These are phyloP conservation scores for Boechera stricta DNA, from an alignment of 345 rosid genomes.

Conservation along the genomic window DNA sequence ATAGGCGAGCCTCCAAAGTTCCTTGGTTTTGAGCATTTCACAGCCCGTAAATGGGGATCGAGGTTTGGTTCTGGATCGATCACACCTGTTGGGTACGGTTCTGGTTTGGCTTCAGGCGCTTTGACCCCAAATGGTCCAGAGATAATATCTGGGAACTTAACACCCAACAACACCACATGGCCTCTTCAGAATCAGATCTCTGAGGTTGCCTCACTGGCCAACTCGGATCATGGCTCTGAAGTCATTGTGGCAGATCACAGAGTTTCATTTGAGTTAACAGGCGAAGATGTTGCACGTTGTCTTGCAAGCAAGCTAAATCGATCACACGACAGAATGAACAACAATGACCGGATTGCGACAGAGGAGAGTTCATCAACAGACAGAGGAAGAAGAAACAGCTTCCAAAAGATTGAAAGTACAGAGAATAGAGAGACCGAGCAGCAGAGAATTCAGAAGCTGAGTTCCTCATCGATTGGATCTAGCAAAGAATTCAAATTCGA, in stretches of 20 bases:
- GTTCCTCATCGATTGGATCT: conserved; percentile 70
- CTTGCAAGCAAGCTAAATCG: conserved; percentile 56
- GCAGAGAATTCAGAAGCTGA: conserved; percentile 52
- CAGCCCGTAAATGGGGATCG: conserved; percentile 84
- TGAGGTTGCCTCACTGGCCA: conserved; percentile 57
- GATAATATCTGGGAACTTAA: conserved; percentile 64
- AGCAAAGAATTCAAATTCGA: conserved; percentile 89
- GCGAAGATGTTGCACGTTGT: conserved; percentile 95
- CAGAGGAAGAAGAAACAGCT: conserved; percentile 32
- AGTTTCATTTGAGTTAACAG: conserved; percentile 91
- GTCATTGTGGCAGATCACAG: conserved; percentile 57
- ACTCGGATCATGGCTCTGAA: conserved; percentile 55
- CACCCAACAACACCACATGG: conserved; percentile 62
- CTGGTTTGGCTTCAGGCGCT: conserved; percentile 79
- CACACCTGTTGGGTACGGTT: conserved; percentile 83
- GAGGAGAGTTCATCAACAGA: conserved; percentile 28
- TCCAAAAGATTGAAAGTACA: conserved; percentile 39
- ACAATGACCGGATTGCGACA: conserved; percentile 34
- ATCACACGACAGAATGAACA: conserved; percentile 45
- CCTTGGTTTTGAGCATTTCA: conserved; percentile 68
- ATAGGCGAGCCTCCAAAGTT: conserved; percentile 70
- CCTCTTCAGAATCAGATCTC: conserved; percentile 57
- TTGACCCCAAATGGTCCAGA: conserved; percentile 75
- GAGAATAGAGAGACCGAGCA: conserved; percentile 53
- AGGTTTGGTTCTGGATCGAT: conserved; percentile 83